These are phyloP conservation scores for Mallotus nudiflorus DNA, from an alignment of 345 rosid species.

Conservation along the genomic window DNA sequence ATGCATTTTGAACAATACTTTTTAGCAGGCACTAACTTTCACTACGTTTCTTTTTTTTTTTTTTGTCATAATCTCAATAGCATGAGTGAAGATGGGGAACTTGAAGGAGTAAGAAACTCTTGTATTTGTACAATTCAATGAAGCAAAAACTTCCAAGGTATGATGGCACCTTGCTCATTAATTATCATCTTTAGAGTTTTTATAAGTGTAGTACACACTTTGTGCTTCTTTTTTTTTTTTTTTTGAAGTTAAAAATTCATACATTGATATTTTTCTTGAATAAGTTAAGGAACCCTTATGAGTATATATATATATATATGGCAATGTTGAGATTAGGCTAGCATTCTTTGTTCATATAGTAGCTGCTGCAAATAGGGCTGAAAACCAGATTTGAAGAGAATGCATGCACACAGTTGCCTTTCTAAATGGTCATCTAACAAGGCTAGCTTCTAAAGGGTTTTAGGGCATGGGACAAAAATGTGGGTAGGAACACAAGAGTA, in stretches of 20 bases:
- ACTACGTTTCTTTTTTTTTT: constrained; percentile 1
- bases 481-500: neutral
- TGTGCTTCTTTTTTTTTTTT: neutral
- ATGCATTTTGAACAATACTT: neutral
- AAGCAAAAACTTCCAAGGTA: constrained; percentile 26
- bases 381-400: no score
- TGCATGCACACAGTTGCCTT: no score
- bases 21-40: neutral
- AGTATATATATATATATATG: no score
- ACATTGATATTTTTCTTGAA: neutral
- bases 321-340: neutral
- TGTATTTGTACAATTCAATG: constrained; percentile 67
- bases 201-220: neutral
- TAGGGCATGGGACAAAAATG: neutral
- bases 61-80: constrained; percentile 26
- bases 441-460: no score
- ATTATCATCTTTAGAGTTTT: neutral
- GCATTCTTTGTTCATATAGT: neutral
- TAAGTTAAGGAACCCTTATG: no score
- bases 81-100: constrained; percentile 61
- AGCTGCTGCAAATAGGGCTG: no score
- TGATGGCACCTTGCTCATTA: neutral
- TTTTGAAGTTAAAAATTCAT: no score
- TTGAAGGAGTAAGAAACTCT: constrained; percentile 51
- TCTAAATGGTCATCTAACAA: no score